Evolutionary conservation across 73 alveolate species (phyloP).

Genomic region (Symbiodinium natans): DNA sequence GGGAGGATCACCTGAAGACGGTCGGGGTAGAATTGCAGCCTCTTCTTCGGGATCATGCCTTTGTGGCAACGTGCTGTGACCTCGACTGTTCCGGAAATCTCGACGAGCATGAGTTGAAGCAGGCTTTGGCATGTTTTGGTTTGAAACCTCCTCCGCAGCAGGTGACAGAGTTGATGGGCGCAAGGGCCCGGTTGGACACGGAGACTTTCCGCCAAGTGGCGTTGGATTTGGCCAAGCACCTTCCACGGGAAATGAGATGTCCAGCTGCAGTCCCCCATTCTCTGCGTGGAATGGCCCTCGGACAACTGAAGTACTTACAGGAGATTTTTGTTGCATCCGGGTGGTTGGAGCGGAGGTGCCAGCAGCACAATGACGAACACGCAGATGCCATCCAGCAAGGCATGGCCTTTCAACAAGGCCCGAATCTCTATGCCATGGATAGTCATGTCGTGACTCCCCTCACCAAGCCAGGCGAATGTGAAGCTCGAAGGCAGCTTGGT

Average conservation of each 20-base stretch:
- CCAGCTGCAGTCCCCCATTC: background rate
- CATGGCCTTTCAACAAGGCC: background rate
- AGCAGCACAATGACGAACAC: background rate
- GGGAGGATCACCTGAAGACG: no score
- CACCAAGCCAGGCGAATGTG: background rate
- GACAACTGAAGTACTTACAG: background rate
- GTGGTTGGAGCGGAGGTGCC: background rate
- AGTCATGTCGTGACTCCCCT: background rate
- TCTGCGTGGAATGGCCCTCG: background rate
- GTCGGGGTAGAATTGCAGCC: no score
- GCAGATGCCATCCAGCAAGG: background rate
- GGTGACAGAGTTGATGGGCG: no score
- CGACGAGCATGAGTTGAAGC: constrained; percentile 2
- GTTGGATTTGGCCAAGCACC: background rate
- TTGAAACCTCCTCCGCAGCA: background rate
- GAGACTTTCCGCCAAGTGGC: background rate
- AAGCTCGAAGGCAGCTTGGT: background rate
- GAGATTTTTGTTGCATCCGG: background rate
- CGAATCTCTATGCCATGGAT: background rate
- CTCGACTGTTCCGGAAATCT: background rate
- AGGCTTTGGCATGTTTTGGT: background rate
- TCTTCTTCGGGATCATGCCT: background rate
- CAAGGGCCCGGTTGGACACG: background rate
- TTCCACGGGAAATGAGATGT: background rate
- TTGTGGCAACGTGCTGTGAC: background rate